Base-by-base conservation (phyloP, 2,329 filamentous ascomycete species). In the Teratosphaeria pseudoeucalypti region DNA sequence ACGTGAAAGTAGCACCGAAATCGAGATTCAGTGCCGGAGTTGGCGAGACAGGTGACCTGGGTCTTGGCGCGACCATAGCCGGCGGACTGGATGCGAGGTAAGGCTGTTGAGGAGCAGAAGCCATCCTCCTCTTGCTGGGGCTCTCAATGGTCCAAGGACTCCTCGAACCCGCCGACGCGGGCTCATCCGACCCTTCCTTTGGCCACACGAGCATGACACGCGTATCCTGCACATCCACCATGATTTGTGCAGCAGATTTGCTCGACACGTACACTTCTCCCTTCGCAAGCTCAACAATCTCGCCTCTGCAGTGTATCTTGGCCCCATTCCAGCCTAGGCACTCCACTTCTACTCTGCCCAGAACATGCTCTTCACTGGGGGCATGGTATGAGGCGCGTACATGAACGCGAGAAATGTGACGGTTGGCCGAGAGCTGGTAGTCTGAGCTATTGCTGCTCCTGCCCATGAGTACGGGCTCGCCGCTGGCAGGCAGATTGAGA, bases 301-400 rank as follows among this genome's bases (percentile, higher is more conserved):
- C 85, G 59, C 90, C 90, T 75, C 92, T 88, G 78, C 90, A 96
- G 76, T 96, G 91, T 66, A 99, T 77, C 77, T 90, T 95, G 65
- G 94, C 81, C 16, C 94, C 94, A 73, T 99, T 99, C 92, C 92
- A 97, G 26, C 94, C 94, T 69, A 88, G 84, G 79, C 94, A 99
- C 69, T 90, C 82, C 67, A 99, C 88, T 74, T 96, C 89, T 54
- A 99, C 84, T 73, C 85, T 87, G 72, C 88, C 89, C 63, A 85
- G 81, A 66, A 89, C 85, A 67, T 89, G 81, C 5, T 82, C 82
- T 58, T 83, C 81, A 23, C 81, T 77, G 12, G 89, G 84, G 26
- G 87, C 81, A 63, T 92, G 83, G 73, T 92, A 99, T 57, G 86
- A 84, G 63, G 91, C 92, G 75, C 90, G 88, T 74, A 96, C 88